Evolutionary conservation across 2,329 filamentous ascomycete genomes (phyloP), one percentile per base, ranked within the genome.

Genomic region (Plectosphaerella plurivora): DNA sequence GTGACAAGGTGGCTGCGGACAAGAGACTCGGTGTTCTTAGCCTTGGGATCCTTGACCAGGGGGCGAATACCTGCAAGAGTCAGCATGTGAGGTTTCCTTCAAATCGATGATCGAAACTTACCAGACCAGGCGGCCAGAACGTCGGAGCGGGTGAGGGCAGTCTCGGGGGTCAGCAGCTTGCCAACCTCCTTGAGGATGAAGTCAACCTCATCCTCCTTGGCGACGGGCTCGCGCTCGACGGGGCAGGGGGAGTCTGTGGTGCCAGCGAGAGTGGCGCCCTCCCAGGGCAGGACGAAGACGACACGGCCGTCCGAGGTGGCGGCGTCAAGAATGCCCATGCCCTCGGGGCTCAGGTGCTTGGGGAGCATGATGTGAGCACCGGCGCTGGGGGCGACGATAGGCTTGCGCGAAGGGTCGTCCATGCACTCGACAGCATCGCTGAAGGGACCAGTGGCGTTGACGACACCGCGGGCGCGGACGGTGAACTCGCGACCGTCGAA

Each of bases 251-350:
- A 85, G 62, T 94, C 89, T 3, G 89, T 94, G 14, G 89, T 93
- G 59, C 89, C 89, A 48, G 89, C 89, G 55, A 94, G 89, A 7
- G 89, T 93, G 74, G 89, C 89, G 51, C 89, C 89, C 69, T 93
- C 87, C 89, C 89, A 94, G 8, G 89, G 89, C 50, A 94, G 76
- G 68, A 94, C 91, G 76, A 94, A 94, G 61, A 94, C 89, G 57
- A 94, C 89, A 63, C 89, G 84, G n/a, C 89, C 89, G 62, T 94
- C 89, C 1, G 88, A 92, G 3, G 89, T 91, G 41, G 82, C 81
- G 3, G 89, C 88, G 61, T 93, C 89, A 58, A 94, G 89, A 49
- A 94, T 76, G 56, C 89, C 89, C 86, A 93, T 92, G 64, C 89
- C 84, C 51, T 85, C 81, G 50, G 89, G 89, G 65, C 86, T 88